Evolutionary conservation across 257 asterid species (phyloP).

Genomic region (Euphrasia confusa): DNA sequence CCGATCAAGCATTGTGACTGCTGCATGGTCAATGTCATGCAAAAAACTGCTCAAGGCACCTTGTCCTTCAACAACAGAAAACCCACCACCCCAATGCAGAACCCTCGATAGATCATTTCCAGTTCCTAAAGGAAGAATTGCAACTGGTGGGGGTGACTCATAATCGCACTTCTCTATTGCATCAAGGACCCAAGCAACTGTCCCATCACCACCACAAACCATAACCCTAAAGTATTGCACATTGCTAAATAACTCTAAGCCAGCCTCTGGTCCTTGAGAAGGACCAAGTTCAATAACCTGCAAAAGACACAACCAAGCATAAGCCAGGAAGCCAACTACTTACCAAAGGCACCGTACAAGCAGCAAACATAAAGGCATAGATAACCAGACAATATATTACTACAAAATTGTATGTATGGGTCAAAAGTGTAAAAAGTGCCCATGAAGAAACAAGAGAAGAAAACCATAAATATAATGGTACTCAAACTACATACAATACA

Average conservation of each 20-base stretch:
- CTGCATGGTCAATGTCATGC: constrained; percentile 68
- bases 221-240: constrained; percentile 70
- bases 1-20: constrained; percentile 82
- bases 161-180: constrained; percentile 64
- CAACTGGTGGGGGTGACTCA: constrained; percentile 85
- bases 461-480: background rate
- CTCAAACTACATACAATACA: constrained; percentile 2
- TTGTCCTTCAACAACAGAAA: constrained; percentile 66
- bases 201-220: constrained; percentile 93
- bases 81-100: constrained; percentile 85
- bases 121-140: constrained; percentile 82
- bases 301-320: constrained; percentile 23
- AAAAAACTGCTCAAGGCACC: constrained; percentile 69
- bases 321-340: constrained; percentile 19
- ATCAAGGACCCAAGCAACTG: constrained; percentile 89
- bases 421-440: too few species aligned
- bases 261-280: constrained; percentile 76
- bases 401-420: too few species aligned
- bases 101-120: constrained; percentile 87
- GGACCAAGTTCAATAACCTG: constrained; percentile 75
- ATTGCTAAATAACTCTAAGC: constrained; percentile 56
- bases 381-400: too few species aligned
- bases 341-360: background rate
- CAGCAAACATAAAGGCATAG: background rate
- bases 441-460: too few species aligned